Base-by-base conservation (phyloP, 768 basidiomycete species). In the Botryobasidium botryosum region DNA sequence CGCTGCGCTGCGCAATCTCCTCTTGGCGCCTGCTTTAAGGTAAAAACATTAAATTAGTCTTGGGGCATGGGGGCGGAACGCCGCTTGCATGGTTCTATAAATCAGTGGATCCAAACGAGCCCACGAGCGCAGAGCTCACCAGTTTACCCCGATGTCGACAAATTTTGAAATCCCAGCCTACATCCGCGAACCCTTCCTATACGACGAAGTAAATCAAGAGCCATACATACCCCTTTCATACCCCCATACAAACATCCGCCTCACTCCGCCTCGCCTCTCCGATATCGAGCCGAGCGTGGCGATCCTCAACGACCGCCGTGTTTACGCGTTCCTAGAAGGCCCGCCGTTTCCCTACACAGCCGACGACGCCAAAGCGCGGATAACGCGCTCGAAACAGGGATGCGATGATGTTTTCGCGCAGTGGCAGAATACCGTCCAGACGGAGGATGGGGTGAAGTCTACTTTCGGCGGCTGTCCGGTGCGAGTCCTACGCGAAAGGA, bases 321-420 rank as follows among this genome's bases (percentile, higher is more conserved):
- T 81, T 6, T 66, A 63, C 43, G 51, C 51, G 23, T 69, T 61
- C 64, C 52, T 79, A 12, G 56, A 56, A n/a, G 56, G 58, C 1
- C 68, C 73, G 0, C 74, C 74, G 0, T 64, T 63, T 37, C 78
- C 77, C 5, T 80, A 79, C 57, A 55, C 57, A 6, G 55, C 57
- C 20, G 57, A 64, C 28, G 45, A 72, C 47, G 70, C 67, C 6
- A 51, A 55, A 3, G 44, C 40, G 15, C 72, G 69, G 69, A 26
- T 65, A 8, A 36, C 44, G n/a, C 7, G 32, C 7, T 45, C 58
- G 27, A 67, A 55, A 40, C 35, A 51, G 0, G 47, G 47, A 7
- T 57, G 62, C 1, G 61, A 66, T 31, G 53, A 46, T 4, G 51
- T 61, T 10, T 49, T 69, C 10, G 48, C 54, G 40, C 60, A 64